Evolutionary conservation across 163 green algal species (phyloP).

Genomic region (Chloroidium sp.): DNA sequence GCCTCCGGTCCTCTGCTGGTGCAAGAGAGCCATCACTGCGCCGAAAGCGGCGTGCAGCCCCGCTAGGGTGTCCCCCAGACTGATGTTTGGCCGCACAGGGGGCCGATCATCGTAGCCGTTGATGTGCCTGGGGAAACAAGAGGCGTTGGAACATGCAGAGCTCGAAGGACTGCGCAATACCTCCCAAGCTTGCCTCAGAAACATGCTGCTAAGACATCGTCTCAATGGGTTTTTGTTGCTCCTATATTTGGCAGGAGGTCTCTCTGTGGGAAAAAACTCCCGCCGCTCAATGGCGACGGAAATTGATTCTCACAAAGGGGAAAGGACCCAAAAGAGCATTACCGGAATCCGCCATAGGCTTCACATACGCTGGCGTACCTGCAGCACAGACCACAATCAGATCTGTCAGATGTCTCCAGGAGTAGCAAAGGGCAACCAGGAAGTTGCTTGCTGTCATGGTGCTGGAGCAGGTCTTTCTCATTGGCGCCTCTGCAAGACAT

Average conservation of each 20-base stretch:
- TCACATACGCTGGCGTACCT: slow-evolving; percentile 49
- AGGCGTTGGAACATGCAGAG: not conserved
- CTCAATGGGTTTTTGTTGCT: not conserved
- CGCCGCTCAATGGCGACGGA: no score
- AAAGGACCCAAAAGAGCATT: not conserved
- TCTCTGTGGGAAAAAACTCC: no score
- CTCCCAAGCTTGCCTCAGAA: no score
- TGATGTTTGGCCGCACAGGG: slow-evolving; percentile 70
- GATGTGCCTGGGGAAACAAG: slow-evolving; percentile 22
- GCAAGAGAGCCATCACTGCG: slow-evolving; percentile 66
- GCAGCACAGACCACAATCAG: not conserved
- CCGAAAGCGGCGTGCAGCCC: slow-evolving; percentile 71
- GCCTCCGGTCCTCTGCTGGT: slow-evolving; percentile 16
- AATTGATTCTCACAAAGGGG: no score
- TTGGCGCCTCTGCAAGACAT: no score
- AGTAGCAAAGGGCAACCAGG: no score
- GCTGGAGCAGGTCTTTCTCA: no score
- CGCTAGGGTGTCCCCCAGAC: slow-evolving; percentile 63
- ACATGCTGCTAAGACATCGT: not conserved
- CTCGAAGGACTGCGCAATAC: no score
- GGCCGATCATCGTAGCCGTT: slow-evolving; percentile 56
- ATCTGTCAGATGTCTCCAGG: no score
- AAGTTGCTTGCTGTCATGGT: no score
- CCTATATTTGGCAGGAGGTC: no score
- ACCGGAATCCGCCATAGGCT: slow-evolving; percentile 57